Conservation (phyloP, 768 basidiomycete species). For the Paxillus ammoniavirescens region DNA sequence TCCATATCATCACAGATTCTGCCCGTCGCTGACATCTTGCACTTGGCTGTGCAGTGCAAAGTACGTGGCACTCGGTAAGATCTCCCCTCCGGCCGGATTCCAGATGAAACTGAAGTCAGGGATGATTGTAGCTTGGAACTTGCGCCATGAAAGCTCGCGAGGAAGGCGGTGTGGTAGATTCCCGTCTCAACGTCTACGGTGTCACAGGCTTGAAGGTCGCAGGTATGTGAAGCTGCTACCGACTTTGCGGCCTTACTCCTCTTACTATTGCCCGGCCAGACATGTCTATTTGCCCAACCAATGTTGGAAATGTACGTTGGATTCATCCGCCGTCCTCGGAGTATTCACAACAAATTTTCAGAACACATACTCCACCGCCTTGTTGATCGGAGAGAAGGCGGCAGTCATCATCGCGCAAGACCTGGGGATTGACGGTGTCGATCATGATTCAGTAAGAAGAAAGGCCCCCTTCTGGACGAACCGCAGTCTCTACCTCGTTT, state of each 20-base stretch:
- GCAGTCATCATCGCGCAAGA: conserved; percentile 15
- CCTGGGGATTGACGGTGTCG: not conserved
- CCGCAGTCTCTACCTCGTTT: too few relatives aligned
- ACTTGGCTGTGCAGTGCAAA: not conserved
- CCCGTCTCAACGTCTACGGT: conserved; percentile 60
- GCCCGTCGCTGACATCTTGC: not conserved
- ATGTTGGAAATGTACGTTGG: conserved; percentile 4
- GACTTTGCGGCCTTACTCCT: not conserved
- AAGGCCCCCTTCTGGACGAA: too few relatives aligned
- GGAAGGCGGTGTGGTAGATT: conserved; percentile 61
- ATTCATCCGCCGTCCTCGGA: not conserved
- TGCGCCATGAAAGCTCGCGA: conserved; percentile 68
- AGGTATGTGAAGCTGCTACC: conserved; percentile 31
- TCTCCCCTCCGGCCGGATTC: too few relatives aligned
- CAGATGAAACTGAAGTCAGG: not conserved
- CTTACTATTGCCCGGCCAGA: conserved; percentile 19
- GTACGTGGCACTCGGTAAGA: conserved; percentile 18
- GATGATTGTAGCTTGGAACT: conserved; percentile 50
- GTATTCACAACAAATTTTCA: not conserved
- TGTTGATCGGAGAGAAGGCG: conserved; percentile 42
- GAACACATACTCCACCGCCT: conserved; percentile 41
- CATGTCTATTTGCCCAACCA: conserved; percentile 27
- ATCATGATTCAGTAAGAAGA: too few relatives aligned
- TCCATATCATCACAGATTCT: not conserved
- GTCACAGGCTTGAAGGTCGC: conserved; percentile 59